These are phyloP conservation scores for Endogone sp. DNA, from an alignment of 192 early-diverging fungal genomes.

Conservation along the genomic window DNA sequence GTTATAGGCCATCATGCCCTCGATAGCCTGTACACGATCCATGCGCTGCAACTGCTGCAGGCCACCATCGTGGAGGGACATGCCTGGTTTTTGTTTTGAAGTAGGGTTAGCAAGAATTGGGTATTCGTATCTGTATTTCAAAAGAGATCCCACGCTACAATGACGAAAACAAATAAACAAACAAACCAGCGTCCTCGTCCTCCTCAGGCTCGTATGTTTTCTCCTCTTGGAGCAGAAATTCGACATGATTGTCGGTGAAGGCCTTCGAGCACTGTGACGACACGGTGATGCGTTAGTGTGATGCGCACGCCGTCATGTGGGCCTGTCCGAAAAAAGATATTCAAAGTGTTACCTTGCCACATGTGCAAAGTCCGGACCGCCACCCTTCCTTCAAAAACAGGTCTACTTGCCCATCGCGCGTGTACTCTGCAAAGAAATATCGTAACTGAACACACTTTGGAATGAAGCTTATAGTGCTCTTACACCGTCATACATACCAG, in stretches of 20 bases:
- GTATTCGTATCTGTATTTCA: not conserved
- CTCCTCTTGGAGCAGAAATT: conserved; percentile 60
- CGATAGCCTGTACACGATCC: conserved; percentile 70
- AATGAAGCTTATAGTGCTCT: no score
- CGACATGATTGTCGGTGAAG: conserved; percentile 27
- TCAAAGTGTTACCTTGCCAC: conserved; percentile 48
- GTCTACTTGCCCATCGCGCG: conserved; percentile 45
- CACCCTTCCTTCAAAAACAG: conserved; percentile 71
- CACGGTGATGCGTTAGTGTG: no score
- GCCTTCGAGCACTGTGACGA: conserved; percentile 1
- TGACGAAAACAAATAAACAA: not conserved
- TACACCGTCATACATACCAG: not conserved
- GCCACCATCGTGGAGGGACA: conserved; percentile 72
- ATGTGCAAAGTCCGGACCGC: conserved; percentile 71
- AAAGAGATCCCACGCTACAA: not conserved
- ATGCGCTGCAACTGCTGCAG: conserved; percentile 69
- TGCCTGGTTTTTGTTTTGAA: conserved; percentile 27
- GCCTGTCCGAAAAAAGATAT: no score
- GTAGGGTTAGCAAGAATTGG: not conserved
- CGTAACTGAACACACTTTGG: no score
- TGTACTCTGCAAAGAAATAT: conserved; percentile 1
- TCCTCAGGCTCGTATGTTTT: conserved; percentile 71
- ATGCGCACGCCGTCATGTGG: no score
- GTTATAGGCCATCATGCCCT: conserved; percentile 75
- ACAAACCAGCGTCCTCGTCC: conserved; percentile 57